phyloP scores from a whole-genome alignment of 1,284 basidiomycete genomes.

The Ganoderma lingzhi region DNA sequence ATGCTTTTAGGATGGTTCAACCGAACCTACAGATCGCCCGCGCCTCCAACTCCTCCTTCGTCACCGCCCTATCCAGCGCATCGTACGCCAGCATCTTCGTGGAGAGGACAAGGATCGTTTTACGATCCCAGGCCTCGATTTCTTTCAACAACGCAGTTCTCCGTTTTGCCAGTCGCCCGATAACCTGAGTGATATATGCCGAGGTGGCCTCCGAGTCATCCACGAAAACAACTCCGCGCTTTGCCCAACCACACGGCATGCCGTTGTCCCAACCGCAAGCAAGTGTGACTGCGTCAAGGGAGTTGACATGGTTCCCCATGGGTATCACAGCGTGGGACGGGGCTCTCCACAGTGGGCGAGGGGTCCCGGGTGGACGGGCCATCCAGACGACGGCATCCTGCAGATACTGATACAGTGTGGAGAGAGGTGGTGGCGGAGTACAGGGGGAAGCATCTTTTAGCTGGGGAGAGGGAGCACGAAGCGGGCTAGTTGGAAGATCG shows the following conservation, averaged over 20 bases:
- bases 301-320: slow-evolving; percentile 30
- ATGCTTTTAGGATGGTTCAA: slow-evolving; percentile 14
- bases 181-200: slow-evolving; percentile 18
- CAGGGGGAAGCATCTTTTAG: neutral
- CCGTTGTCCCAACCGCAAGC: slow-evolving; percentile 36
- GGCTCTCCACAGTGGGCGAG: slow-evolving; percentile 35
- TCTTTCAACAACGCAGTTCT: slow-evolving; percentile 13
- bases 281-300: slow-evolving; percentile 35
- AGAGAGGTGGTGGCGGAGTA: neutral
- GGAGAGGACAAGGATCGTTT: slow-evolving; percentile 35
- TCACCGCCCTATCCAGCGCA: slow-evolving; percentile 21
- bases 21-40: slow-evolving; percentile 35
- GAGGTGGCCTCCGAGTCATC: slow-evolving; percentile 29
- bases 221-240: slow-evolving; percentile 40
- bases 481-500: neutral
- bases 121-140: neutral
- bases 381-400: slow-evolving; percentile 36
- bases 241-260: slow-evolving; percentile 32
- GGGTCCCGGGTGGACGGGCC: slow-evolving; percentile 26
- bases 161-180: slow-evolving; percentile 26
- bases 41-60: slow-evolving; percentile 25
- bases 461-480: neutral
- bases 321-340: slow-evolving; percentile 36
- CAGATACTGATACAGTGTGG: slow-evolving; percentile 31
- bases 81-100: slow-evolving; percentile 35